Evolutionary conservation across 345 rosid species (phyloP), one percentile per base, ranked within the genome.

Genomic region (Salix arbutifolia): DNA sequence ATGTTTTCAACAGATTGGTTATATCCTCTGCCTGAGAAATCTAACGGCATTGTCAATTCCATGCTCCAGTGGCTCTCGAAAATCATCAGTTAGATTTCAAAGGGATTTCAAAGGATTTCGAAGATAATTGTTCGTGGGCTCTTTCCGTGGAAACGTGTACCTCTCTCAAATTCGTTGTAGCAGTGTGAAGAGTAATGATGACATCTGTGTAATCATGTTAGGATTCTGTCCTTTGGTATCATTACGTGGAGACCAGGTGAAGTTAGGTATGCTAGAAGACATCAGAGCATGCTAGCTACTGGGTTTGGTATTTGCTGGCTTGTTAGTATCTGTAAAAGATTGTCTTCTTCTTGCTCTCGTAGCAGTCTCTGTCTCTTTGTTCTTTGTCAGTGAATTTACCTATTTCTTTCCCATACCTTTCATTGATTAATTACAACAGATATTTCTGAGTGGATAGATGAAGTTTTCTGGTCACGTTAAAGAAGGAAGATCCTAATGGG

Each of bases 1-100:
- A 92, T 79, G 84, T 81, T 33, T 85, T 96, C 68, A 88, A 86
- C 80, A 85, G 92, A 85, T 69, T 92, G 76, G 74, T 83, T n/a
- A 70, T 35, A 42, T 75, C 84, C 35, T 19, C 83, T 8, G 89
- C 83, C 31, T 85, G 83, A 92, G 71, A 77, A 62, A 72, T 66
- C n/a, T 46, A 71, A 25, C 48, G 38, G 10, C 52, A 48, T n/a
- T 50, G 50, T 26, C 38, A 65, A 65, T 64, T 56, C 21, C 8
- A 19, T 60, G 61, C 78, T 19, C 42, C 1, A 16, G 50, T 62
- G 65, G 60, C 42, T 61, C 48, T 42, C 9, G 65, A 26, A 58
- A 73, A 46, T 67, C 19, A 73, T 46, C 17, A 6, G 40, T 56
- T 67, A 46, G 65, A n/a, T 6, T 28, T 69, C 71, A 25, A n/a